These are phyloP conservation scores for Reticulascus tulasneorum DNA, from an alignment of 2,329 filamentous ascomycete species.

Conservation along the genomic window DNA sequence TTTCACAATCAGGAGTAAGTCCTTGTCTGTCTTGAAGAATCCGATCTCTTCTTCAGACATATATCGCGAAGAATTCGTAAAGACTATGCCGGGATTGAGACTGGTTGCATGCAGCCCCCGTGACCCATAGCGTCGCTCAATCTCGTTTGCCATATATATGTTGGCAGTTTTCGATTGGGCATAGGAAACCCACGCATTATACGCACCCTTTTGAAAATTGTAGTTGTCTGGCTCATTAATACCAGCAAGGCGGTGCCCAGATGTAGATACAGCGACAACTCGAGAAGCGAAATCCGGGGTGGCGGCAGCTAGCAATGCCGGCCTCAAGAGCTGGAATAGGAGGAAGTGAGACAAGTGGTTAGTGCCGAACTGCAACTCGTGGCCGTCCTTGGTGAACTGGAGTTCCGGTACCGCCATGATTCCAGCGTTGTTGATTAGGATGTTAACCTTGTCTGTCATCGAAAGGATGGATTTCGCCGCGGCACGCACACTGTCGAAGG, in stretches of 20 bases:
- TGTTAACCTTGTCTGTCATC: constrained; percentile 28
- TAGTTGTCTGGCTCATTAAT: constrained; percentile 30
- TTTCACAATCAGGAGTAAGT: constrained; percentile 1
- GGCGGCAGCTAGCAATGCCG: constrained; percentile 1
- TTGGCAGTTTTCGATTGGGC: constrained; percentile 47
- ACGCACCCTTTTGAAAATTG: constrained; percentile 11
- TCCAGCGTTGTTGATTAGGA: constrained; percentile 40
- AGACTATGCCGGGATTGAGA: constrained; percentile 7
- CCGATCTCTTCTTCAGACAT: background rate
- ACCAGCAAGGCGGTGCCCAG: constrained; percentile 31
- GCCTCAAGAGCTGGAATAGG: constrained; percentile 22
- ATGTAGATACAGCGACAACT: constrained; percentile 40
- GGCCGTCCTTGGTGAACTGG: constrained; percentile 15
- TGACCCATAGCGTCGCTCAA: constrained; percentile 34
- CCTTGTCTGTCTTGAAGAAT: background rate
- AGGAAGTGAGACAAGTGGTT: constrained; percentile 24
- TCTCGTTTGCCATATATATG: constrained; percentile 45
- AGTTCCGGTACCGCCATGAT: constrained; percentile 28
- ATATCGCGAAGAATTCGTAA: background rate
- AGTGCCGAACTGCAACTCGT: constrained; percentile 20
- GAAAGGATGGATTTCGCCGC: constrained; percentile 26
- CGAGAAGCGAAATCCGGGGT: constrained; percentile 35
- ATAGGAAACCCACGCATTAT: constrained; percentile 36
- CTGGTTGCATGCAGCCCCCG: constrained; percentile 25
- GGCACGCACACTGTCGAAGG: constrained; percentile 15